Evolutionary conservation across 345 rosid genomes (phyloP).

Genomic region (Mallotus nudiflorus): DNA sequence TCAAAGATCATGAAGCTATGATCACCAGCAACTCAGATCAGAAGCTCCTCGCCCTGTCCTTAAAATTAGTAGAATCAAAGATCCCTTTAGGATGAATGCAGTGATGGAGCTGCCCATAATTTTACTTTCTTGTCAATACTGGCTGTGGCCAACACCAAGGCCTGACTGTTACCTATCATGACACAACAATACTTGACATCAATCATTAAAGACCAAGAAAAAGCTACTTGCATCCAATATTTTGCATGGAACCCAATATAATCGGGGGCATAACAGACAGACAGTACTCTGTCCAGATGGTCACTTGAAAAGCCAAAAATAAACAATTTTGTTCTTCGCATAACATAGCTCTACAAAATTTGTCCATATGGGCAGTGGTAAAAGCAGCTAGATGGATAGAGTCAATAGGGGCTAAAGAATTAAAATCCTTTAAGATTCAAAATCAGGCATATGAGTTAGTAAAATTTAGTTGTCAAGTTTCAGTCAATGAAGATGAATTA

Average conservation of each 20-base stretch:
- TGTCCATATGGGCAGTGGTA: too few relatives aligned
- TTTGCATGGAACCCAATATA: not conserved
- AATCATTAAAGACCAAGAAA: not conserved
- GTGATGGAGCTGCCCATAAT: constrained; percentile 77
- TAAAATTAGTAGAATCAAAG: not conserved
- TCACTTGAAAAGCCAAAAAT: too few relatives aligned
- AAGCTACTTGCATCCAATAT: not conserved
- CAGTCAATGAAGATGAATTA: constrained; percentile 28
- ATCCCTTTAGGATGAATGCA: constrained; percentile 14
- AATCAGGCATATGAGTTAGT: not conserved
- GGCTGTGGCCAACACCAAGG: constrained; percentile 63
- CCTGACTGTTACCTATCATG: constrained; percentile 56
- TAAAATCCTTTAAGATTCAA: not conserved
- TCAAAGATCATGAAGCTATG: constrained; percentile 1
- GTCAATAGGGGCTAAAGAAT: too few relatives aligned
- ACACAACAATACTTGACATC: constrained; percentile 8
- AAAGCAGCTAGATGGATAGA: not conserved
- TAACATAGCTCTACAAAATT: too few relatives aligned
- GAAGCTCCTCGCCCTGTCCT: not conserved
- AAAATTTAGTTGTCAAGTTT: not conserved
- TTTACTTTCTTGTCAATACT: constrained; percentile 89
- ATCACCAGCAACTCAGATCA: constrained; percentile 8
- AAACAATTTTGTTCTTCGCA: too few relatives aligned
- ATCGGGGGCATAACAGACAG: too few relatives aligned
- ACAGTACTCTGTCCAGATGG: too few relatives aligned